These are phyloP conservation scores for Umbelopsis vinacea DNA, from an alignment of 192 early-diverging fungal genomes.

Conservation along the genomic window DNA sequence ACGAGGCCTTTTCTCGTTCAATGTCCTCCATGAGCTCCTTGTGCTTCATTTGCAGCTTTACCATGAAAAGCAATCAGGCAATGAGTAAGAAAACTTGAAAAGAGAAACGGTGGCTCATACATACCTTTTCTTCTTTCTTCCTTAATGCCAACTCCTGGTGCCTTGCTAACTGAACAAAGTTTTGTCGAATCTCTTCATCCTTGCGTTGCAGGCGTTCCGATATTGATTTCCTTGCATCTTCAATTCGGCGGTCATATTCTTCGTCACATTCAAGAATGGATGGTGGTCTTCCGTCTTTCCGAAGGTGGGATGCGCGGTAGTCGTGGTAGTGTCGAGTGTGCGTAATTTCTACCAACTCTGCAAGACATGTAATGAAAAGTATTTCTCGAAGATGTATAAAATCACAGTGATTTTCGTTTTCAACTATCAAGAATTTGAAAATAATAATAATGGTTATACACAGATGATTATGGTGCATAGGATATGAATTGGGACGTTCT, in stretches of 20 bases:
- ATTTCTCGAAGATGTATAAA: conserved; percentile 88
- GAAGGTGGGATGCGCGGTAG: conserved; percentile 67
- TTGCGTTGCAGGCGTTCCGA: conserved; percentile 65
- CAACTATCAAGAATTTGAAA: conserved; percentile 58
- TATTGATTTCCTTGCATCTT: conserved; percentile 63
- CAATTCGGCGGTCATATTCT: conserved; percentile 72
- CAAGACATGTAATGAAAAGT: conserved; percentile 68
- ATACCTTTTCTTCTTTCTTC: conserved; percentile 50
- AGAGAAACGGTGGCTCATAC: conserved; percentile 7
- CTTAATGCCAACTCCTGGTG: conserved; percentile 51
- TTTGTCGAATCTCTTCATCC: conserved; percentile 59
- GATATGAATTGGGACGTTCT: background rate
- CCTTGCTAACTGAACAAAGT: conserved; percentile 53
- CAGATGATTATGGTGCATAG: background rate
- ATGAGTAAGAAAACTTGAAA: background rate
- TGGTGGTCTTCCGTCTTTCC: conserved; percentile 71
- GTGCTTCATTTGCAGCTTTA: background rate
- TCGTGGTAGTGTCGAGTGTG: conserved; percentile 76
- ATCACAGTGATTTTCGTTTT: conserved; percentile 94
- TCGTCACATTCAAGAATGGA: conserved; percentile 85
- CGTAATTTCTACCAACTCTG: conserved; percentile 84
- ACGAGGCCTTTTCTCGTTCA: background rate
- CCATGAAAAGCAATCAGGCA: no score
- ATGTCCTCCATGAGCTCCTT: conserved; percentile 9
- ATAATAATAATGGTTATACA: background rate